Evolutionary conservation across 1,139 yeast species (phyloP), one percentile per base, ranked within the genome.

Genomic region (Candida mesenterica): DNA sequence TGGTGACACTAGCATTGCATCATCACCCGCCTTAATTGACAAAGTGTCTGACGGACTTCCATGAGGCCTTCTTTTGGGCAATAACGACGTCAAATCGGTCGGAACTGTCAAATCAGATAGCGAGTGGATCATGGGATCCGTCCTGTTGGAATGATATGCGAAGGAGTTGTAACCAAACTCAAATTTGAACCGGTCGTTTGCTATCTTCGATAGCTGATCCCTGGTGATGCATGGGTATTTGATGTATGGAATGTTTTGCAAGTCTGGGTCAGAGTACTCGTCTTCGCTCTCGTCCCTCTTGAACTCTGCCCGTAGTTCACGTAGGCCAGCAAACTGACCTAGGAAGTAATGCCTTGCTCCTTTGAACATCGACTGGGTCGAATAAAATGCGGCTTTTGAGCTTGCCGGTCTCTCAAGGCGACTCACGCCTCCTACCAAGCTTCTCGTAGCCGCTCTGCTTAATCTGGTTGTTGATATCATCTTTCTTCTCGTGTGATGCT

Each of bases 1-100:
- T 1, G 80, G 77, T 3, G 80, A 72, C 3, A 75, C 75, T 31
- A 77, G 57, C 75, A 76, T 73, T n/a, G 82, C 79, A 49, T 77
- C 83, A 44, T 77, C 83, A 1, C 82, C 82, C 8, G 77, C 77
- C 44, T 71, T 71, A 30, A 76, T 65, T 8, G 77, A 70, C 5
- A 75, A 53, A 0, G 82, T 75, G 43, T 75, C 80, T 16, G 62
- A 63, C 0, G 79, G 79, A 8, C 77, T 71, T 2, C 79, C 79
- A 28, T 66, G 70, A 0, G 79, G 74, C 41, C 80, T 52, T 52
- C 81, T 59, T 45, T 74, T 59, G 3, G 80, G 80, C 26, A 75
- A 53, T 32, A 75, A 60, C 3, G 76, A 55, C 36, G 66, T 69
- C 32, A 70, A 58, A 43, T 62, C 71, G 1, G 79, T 57, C 0